Conservation (phyloP, 768 basidiomycete genomes). For the Mycena kentingensis region DNA sequence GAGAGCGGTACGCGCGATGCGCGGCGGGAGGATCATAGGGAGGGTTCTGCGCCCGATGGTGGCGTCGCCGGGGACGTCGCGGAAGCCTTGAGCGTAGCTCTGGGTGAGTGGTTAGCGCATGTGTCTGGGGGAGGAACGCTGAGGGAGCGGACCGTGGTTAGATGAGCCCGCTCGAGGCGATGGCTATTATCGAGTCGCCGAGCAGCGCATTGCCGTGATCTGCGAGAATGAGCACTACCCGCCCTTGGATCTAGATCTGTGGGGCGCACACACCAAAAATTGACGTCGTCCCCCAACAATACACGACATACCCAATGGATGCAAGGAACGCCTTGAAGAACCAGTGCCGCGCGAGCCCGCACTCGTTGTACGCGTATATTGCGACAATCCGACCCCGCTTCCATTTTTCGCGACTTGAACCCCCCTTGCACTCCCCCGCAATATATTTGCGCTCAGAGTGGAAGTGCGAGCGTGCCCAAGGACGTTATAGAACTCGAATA, state of each 20-base stretch:
- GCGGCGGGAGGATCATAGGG: slow-evolving; percentile 21
- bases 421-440: too few species aligned
- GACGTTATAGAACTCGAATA: too few species aligned
- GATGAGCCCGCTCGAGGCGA: slow-evolving; percentile 32
- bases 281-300: slow-evolving; percentile 25
- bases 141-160: slow-evolving; percentile 36
- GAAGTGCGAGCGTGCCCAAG: too few species aligned
- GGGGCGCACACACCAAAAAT: slow-evolving; percentile 18
- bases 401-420: too few species aligned
- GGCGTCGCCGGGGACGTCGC: slow-evolving; percentile 26
- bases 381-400: too few species aligned
- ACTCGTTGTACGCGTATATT: slow-evolving; percentile 25
- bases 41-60: slow-evolving; percentile 26
- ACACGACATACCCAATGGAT: slow-evolving; percentile 25
- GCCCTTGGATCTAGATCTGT: neutral
- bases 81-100: slow-evolving; percentile 27
- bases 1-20: slow-evolving; percentile 25
- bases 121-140: neutral
- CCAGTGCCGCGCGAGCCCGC: slow-evolving; percentile 15
- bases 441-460: too few species aligned
- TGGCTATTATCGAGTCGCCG: slow-evolving; percentile 22
- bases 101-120: neutral
- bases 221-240: neutral
- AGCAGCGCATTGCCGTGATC: slow-evolving; percentile 19
- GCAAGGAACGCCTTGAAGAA: slow-evolving; percentile 20